These are phyloP conservation scores for Rosellinia necatrix DNA, from an alignment of 2,329 filamentous ascomycete genomes.

Conservation along the genomic window DNA sequence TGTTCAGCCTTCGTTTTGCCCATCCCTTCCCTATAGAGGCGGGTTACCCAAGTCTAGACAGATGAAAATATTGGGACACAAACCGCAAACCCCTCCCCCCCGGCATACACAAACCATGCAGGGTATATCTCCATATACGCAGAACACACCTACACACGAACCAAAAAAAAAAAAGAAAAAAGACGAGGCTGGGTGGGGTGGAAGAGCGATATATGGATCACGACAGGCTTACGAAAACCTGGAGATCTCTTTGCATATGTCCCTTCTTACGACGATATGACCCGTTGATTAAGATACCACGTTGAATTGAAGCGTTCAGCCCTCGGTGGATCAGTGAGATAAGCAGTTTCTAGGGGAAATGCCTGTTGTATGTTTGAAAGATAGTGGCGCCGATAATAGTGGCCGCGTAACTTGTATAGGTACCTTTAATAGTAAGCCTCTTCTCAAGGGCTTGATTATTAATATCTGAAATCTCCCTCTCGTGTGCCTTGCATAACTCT, in stretches of 20 bases:
- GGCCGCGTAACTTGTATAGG: conserved; percentile 22
- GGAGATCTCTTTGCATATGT: conserved; percentile 8
- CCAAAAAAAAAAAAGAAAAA: conserved; percentile 1
- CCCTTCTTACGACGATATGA: conserved; percentile 28
- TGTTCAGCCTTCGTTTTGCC: conserved; percentile 4
- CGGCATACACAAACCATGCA: conserved; percentile 11
- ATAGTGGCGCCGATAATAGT: conserved; percentile 4
- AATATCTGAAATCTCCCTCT: too few relatives aligned
- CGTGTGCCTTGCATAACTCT: too few relatives aligned
- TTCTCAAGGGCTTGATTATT: background rate
- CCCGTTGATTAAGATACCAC: conserved; percentile 22
- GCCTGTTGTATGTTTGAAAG: conserved; percentile 13
- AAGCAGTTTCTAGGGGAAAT: conserved; percentile 18
- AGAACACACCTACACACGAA: too few relatives aligned
- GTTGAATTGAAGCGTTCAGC: conserved; percentile 10
- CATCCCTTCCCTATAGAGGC: conserved; percentile 29
- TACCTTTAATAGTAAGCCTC: conserved; percentile 23
- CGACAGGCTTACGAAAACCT: conserved; percentile 15
- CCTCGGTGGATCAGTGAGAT: conserved; percentile 1
- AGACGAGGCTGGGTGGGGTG: too few relatives aligned
- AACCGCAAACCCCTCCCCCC: background rate
- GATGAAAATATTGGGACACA: conserved; percentile 3
- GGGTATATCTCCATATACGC: background rate
- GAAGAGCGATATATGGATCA: conserved; percentile 12
- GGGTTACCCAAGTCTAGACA: conserved; percentile 23